A percentile compares a stretch with the other conserved stretches of the same genome.
phyloP scores from a whole-genome alignment of 2,329 filamentous ascomycete genomes.

The Colletotrichum musicola region DNA sequence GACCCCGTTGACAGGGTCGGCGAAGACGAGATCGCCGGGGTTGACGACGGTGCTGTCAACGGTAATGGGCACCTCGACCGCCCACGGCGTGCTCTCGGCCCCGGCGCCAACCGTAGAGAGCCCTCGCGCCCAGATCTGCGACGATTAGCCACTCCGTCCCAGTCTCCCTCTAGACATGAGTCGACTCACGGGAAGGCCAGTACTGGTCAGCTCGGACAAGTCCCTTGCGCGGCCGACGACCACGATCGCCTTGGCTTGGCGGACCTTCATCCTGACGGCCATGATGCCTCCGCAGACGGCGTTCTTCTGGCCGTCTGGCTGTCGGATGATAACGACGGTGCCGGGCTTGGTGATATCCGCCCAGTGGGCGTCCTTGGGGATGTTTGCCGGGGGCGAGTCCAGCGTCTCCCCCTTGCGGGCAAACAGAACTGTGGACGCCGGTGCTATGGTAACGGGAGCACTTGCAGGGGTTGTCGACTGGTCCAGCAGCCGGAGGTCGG shows the following conservation, averaged over 20 bases:
- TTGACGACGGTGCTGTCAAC: constrained; percentile 57
- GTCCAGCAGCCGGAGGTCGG: constrained; percentile 62
- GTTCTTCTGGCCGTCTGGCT: constrained; percentile 74
- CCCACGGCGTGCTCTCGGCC: constrained; percentile 68
- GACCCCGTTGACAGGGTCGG: constrained; percentile 77
- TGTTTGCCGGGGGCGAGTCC: constrained; percentile 55
- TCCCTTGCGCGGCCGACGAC: constrained; percentile 78
- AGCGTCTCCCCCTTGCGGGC: constrained; percentile 65
- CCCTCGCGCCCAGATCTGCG: constrained; percentile 67
- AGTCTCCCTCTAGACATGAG: neutral
- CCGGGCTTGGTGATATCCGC: constrained; percentile 72
- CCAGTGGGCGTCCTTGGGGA: constrained; percentile 74
- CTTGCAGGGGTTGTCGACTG: constrained; percentile 43
- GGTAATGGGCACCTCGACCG: constrained; percentile 59
- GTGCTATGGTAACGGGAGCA: constrained; percentile 58
- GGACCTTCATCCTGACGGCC: constrained; percentile 75
- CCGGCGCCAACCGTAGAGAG: constrained; percentile 70
- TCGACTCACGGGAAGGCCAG: constrained; percentile 66
- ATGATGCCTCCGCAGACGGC: constrained; percentile 84
- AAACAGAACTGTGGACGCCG: constrained; percentile 73
- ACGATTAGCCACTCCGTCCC: constrained; percentile 18
- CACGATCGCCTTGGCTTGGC: constrained; percentile 72
- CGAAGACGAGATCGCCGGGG: constrained; percentile 76
- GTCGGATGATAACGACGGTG: constrained; percentile 75
- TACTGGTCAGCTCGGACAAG: constrained; percentile 68